These are phyloP conservation scores for Tympanopsis confertula DNA, from an alignment of 2,329 filamentous ascomycete species.

Conservation along the genomic window DNA sequence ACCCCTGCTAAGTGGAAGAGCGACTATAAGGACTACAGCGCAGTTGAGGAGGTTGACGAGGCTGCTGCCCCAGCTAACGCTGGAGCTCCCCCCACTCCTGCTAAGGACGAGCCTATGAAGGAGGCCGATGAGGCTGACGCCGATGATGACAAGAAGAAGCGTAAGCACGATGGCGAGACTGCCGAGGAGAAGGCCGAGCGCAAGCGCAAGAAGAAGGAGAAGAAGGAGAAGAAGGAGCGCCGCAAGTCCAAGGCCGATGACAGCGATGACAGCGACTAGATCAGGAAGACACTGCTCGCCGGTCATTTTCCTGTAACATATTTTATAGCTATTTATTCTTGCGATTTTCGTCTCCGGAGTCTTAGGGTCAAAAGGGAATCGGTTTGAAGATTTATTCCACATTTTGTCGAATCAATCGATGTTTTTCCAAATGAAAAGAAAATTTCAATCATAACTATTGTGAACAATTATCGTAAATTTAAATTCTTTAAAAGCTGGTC, in stretches of 20 bases:
- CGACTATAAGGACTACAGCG: conserved; percentile 83
- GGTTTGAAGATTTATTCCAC: background rate
- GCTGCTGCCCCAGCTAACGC: conserved; percentile 27
- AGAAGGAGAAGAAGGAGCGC: conserved; percentile 38
- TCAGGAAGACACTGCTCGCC: no score
- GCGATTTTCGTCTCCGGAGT: background rate
- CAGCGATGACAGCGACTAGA: conserved; percentile 1
- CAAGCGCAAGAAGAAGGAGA: conserved; percentile 47
- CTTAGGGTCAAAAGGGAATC: conserved; percentile 1
- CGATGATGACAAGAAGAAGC: conserved; percentile 70
- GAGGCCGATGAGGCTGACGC: conserved; percentile 40
- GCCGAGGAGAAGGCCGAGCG: conserved; percentile 54
- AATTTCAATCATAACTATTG: no score
- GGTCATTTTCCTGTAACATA: background rate
- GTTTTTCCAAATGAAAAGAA: no score
- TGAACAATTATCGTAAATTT: no score
- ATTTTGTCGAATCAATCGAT: no score
- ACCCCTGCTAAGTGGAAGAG: conserved; percentile 88
- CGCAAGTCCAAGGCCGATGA: background rate
- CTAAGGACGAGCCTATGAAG: conserved; percentile 21
- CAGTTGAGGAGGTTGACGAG: conserved; percentile 32
- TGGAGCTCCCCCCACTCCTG: conserved; percentile 17
- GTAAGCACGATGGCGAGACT: conserved; percentile 70
- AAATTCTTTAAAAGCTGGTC: no score
- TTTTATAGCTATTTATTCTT: no score